A percentile compares a stretch with the other conserved stretches of the same genome.
phyloP scores from a whole-genome alignment of 2,329 filamentous ascomycete species.

The Colletotrichum gigasporum region DNA sequence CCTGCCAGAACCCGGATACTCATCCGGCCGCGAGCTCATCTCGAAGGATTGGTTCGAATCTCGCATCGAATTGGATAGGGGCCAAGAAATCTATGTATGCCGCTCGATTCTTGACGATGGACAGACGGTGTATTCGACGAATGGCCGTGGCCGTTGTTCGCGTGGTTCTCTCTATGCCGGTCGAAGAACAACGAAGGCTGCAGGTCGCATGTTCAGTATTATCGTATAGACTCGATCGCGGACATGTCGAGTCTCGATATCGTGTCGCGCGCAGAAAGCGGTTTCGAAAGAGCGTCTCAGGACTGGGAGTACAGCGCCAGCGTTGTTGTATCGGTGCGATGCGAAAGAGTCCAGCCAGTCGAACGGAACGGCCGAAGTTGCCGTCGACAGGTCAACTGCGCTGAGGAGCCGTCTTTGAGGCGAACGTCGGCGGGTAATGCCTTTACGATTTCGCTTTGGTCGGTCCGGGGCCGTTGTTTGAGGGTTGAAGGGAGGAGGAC shows the following conservation, averaged over 20 bases:
- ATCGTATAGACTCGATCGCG: not conserved
- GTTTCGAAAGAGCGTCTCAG: not conserved
- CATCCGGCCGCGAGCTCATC: constrained; percentile 24
- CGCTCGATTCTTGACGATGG: not conserved
- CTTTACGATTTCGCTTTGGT: not conserved
- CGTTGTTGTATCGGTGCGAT: not conserved
- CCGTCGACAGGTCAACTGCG: not conserved
- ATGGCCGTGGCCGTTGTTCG: not conserved
- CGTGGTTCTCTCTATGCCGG: not conserved
- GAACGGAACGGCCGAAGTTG: not conserved
- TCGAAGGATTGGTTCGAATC: constrained; percentile 13
- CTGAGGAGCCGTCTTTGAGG: not conserved
- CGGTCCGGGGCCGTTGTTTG: not conserved
- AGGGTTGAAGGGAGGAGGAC: not conserved
- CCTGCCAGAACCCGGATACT: not conserved
- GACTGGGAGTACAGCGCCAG: too few species aligned
- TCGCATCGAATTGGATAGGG: not conserved
- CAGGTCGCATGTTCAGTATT: constrained; percentile 16
- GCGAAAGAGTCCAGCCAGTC: too few species aligned
- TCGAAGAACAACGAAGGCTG: not conserved
- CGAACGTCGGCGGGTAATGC: not conserved
- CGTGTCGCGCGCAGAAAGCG: not conserved
- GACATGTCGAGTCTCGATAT: constrained; percentile 5
- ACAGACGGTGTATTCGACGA: not conserved
- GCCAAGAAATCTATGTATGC: not conserved